Evolutionary conservation across 768 basidiomycete genomes (phyloP), one percentile per base, ranked within the genome.

Genomic region (Steccherinum ochraceum): DNA sequence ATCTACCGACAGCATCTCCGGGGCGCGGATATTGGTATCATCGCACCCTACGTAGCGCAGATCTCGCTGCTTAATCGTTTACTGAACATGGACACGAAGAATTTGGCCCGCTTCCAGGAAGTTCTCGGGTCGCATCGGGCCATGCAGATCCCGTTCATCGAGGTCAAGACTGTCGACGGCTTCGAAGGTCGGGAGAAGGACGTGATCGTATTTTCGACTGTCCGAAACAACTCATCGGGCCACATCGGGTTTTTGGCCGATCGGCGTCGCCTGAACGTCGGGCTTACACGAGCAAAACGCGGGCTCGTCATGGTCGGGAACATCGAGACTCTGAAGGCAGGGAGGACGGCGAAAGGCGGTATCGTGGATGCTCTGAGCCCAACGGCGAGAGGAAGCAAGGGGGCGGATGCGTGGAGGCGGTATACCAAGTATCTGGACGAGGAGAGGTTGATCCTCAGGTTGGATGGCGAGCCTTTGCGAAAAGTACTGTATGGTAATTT

Each of bases 131-230:
- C 75, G 12, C 75, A 75, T 43, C 81, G 90, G 21, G 81, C 75
- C 18, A 71, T 77, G 68, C 83, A 93, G 56, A 65, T 91, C 5
- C 61, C 69, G 0, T 64, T 78, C 48, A 76, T 96, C 47, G 93
- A 95, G 66, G 78, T 95, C 60, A 90, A 89, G 70, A 95, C 93
- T 0, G 93, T 96, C 12, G 93, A 96, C 59, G 93, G 93, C 18
- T 96, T 94, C 64, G 91, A 96, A 66, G 93, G 93, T 12, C 78
- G 91, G 42, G 91, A 96, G 71, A 95, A 95, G 69, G 86, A 91
- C 24, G 81, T 95, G 40, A 89, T 96, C 55, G 76, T 96, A 40
- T 93, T 96, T 65, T 91, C 89, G 40, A 93, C 92, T 2, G 92
- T 93, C 45, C 77, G 93, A 48, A 89, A 87, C 64, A 96, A 96